phyloP scores from a whole-genome alignment of 2,329 filamentous ascomycete genomes.

The Emmonsia crescens region DNA sequence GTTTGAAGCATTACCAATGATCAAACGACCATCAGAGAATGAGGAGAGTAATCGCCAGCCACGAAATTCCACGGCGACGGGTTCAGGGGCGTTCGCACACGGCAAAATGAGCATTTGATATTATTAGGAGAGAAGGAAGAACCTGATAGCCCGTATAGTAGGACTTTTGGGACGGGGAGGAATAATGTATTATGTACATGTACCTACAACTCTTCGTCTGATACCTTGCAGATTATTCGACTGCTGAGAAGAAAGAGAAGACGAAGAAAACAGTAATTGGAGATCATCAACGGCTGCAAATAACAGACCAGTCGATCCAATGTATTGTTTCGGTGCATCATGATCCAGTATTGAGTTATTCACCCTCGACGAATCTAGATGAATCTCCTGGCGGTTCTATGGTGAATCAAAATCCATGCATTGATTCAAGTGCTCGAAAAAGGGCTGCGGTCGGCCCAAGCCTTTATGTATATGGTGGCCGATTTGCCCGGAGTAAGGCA shows the following conservation, averaged over 20 bases:
- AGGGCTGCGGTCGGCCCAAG: not conserved
- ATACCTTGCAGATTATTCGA: no score
- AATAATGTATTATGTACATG: not conserved
- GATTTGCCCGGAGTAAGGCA: not conserved
- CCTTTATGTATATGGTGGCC: not conserved
- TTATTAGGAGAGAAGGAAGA: not conserved
- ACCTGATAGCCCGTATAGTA: not conserved
- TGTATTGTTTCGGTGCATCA: not conserved
- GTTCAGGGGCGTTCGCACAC: not conserved
- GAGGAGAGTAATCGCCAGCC: not conserved
- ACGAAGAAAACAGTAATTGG: not conserved
- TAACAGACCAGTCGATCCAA: not conserved
- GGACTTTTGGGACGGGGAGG: not conserved
- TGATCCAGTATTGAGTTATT: not conserved
- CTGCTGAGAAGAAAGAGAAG: not conserved
- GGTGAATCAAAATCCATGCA: not conserved
- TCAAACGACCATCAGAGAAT: not conserved
- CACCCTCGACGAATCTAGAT: not conserved
- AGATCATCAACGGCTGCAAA: not conserved
- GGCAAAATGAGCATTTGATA: not conserved
- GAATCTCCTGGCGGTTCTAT: not conserved
- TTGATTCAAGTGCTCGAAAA: not conserved
- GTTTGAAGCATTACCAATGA: not conserved
- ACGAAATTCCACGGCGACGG: not conserved
- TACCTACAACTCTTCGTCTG: not conserved